These are phyloP conservation scores for Zasmidium citrigriseum DNA, from an alignment of 2,329 filamentous ascomycete genomes.

Conservation along the genomic window DNA sequence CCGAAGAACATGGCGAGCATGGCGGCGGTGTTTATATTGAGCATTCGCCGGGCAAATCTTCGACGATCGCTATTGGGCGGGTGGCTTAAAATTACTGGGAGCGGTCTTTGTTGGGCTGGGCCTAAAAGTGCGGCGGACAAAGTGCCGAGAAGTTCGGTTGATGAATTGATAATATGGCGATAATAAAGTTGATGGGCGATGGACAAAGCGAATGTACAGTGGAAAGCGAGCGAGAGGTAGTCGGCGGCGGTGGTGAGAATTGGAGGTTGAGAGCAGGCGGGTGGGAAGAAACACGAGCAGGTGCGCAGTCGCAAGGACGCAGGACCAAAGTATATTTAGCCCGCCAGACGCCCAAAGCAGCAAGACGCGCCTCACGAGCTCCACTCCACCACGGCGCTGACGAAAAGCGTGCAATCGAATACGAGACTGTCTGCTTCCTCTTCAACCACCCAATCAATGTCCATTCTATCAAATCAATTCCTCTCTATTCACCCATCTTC, in stretches of 20 bases:
- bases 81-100: background rate
- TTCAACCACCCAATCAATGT: background rate
- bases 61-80: constrained; percentile 8
- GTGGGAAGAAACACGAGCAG: background rate
- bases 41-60: background rate
- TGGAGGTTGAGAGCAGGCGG: background rate
- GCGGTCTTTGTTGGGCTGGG: background rate
- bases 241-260: background rate
- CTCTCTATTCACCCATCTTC: background rate
- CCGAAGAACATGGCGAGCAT: constrained; percentile 34
- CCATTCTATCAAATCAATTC: background rate
- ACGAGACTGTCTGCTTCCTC: background rate
- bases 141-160: background rate
- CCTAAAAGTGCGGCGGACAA: background rate
- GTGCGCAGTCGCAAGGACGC: background rate
- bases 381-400: background rate
- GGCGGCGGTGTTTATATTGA: constrained; percentile 7
- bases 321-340: background rate
- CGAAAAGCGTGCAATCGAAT: background rate
- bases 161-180: background rate
- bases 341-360: background rate
- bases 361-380: background rate
- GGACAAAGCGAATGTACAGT: background rate
- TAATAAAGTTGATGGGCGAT: background rate
- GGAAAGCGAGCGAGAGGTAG: background rate